Evolutionary conservation across 2,329 filamentous ascomycete genomes (phyloP).

Genomic region (Neonectria hederae): DNA sequence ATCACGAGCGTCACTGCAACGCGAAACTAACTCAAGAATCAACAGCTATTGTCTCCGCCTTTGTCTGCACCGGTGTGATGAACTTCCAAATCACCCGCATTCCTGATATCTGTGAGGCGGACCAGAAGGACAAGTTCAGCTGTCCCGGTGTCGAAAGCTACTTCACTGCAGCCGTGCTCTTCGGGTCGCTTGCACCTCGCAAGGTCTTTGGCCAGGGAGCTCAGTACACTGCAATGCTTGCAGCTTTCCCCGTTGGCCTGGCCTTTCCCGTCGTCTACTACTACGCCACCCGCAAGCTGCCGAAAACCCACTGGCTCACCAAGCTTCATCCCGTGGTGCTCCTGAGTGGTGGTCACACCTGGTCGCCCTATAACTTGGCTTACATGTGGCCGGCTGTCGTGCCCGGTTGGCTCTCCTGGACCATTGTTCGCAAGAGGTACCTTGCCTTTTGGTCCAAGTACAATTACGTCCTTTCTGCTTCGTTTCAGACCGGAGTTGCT

Average conservation of each 20-base stretch:
- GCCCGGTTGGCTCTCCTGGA: constrained; percentile 58
- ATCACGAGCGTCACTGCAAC: accelerated
- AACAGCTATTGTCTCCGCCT: constrained; percentile 45
- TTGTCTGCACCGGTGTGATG: constrained; percentile 49
- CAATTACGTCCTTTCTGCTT: constrained; percentile 59
- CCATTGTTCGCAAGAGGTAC: constrained; percentile 55
- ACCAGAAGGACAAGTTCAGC: constrained; percentile 48
- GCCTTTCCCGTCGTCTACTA: constrained; percentile 50
- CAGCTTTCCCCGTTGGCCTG: constrained; percentile 54
- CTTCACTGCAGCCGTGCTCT: constrained; percentile 52
- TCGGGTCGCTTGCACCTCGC: constrained; percentile 51
- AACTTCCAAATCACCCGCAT: constrained; percentile 51
- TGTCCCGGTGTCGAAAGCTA: constrained; percentile 53
- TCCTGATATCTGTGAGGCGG: constrained; percentile 47
- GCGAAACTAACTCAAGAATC: not conserved
- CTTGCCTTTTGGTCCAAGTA: constrained; percentile 61
- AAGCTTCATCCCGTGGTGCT: constrained; percentile 57
- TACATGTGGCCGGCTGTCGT: constrained; percentile 59
- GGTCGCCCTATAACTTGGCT: constrained; percentile 57
- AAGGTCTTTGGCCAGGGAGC: constrained; percentile 49
- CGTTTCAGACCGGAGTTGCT: constrained; percentile 56
- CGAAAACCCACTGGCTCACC: constrained; percentile 47
- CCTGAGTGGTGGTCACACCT: constrained; percentile 52
- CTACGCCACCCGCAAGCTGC: constrained; percentile 47
- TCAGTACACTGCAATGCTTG: constrained; percentile 49